Evolutionary conservation across 2,329 filamentous ascomycete species (phyloP), one percentile per base, ranked within the genome.

Genomic region (Talaromyces islandicus): DNA sequence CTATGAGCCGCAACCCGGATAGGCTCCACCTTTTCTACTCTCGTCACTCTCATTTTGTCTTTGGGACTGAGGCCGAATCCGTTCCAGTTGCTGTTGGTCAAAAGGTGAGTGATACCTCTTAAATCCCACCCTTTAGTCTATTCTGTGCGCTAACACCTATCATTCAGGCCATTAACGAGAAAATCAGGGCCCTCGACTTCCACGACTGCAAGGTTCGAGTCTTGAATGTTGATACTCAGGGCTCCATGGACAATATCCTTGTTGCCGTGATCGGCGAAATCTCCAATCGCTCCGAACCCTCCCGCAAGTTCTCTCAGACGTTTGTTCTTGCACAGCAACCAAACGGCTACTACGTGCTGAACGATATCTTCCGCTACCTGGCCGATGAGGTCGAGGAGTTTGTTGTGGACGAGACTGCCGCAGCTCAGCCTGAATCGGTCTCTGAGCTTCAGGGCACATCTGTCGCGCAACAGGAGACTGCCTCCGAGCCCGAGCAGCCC

Each of bases 181-280:
- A 92, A 72, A 96, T 99, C 78, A 92, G 92, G 80, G 82, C 88
- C 66, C 88, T 97, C 65, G 90, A 95, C 67, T 96, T 96, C 82
- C 90, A 96, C 75, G 92, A 97, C 76, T 95, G 91, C 86, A 99
- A 99, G 81, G 93, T 99, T 71, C 91, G 94, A 73, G 90, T 99
- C 68, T 90, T 93, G 76, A 99, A 99, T 72, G 94, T 99, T 71
- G 94, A 99, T 77, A 93, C 92, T 19, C 93, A 99, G 78, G 88
- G 89, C 64, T 97, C 93, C 10, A 89, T 88, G 75, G 87, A 92
- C 63, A 95, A 92, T 79, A 97, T 99, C 68, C 88, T 99, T 69
- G 95, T 99, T 70, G 92, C 96, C 77, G 94, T 97, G 69, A 97
- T 99, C 72, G 94, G 94, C 66, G 93, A 97, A 79, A 95, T 94